A percentile compares a stretch with the other conserved stretches of the same genome.
These are phyloP conservation scores for Fusarium domesticum DNA, from an alignment of 2,329 filamentous ascomycete species.

Conservation along the genomic window DNA sequence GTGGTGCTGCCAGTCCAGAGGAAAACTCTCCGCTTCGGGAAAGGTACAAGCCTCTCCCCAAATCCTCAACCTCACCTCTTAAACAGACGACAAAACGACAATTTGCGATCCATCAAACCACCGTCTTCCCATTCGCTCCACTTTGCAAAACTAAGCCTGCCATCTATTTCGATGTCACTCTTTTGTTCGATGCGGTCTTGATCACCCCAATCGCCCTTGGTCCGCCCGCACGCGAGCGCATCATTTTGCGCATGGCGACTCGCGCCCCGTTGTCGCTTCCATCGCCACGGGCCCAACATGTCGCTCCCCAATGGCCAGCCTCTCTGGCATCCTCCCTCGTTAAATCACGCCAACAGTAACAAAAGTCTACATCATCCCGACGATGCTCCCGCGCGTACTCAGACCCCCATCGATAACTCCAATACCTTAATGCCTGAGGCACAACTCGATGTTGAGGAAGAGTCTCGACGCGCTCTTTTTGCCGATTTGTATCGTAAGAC, in stretches of 20 bases:
- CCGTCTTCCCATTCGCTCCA: slow-evolving; percentile 41
- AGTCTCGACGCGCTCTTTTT: slow-evolving; percentile 71
- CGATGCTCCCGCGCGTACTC: slow-evolving; percentile 53
- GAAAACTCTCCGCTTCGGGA: slow-evolving; percentile 41
- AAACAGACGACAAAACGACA: slow-evolving; percentile 50
- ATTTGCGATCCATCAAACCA: slow-evolving; percentile 51
- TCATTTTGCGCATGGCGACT: slow-evolving; percentile 55
- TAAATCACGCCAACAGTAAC: slow-evolving; percentile 46
- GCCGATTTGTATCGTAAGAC: slow-evolving; percentile 72
- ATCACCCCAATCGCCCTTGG: slow-evolving; percentile 44
- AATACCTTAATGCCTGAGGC: slow-evolving; percentile 58
- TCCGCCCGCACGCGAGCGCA: slow-evolving; percentile 51
- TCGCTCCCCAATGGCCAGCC: slow-evolving; percentile 65
- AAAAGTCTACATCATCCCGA: slow-evolving; percentile 57
- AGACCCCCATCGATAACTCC: slow-evolving; percentile 50
- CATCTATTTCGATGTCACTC: slow-evolving; percentile 55
- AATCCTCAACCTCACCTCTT: slow-evolving; percentile 56
- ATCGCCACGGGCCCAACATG: slow-evolving; percentile 56
- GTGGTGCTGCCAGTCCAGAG: slow-evolving; percentile 22
- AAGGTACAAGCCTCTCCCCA: slow-evolving; percentile 40
- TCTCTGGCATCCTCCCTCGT: slow-evolving; percentile 60
- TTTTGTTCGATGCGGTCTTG: slow-evolving; percentile 51
- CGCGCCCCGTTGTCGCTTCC: slow-evolving; percentile 46
- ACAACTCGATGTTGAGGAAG: slow-evolving; percentile 60
- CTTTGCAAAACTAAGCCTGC: slow-evolving; percentile 37